Evolutionary conservation across 2,329 filamentous ascomycete species (phyloP).

Genomic region (Hirsutella rhossiliensis): DNA sequence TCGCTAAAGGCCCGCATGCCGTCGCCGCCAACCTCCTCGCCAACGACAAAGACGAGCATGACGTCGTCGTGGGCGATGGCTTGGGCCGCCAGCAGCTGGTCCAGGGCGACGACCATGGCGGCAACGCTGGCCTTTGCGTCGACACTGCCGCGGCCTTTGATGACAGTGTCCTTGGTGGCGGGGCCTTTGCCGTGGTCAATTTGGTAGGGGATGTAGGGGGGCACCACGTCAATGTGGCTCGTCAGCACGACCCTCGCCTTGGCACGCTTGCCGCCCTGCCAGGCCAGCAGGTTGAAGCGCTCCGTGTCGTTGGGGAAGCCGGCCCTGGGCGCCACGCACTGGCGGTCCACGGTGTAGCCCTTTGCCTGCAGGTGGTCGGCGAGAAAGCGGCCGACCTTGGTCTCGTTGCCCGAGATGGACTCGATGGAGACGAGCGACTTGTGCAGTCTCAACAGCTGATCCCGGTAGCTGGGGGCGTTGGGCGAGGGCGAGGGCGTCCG

Average conservation of each 20-base stretch:
- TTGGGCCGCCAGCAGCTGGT: constrained; percentile 33
- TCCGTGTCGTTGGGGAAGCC: constrained; percentile 15
- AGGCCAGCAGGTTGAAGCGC: constrained; percentile 67
- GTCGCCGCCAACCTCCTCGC: constrained; percentile 70
- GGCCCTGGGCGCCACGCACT: constrained; percentile 23
- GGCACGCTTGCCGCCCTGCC: constrained; percentile 31
- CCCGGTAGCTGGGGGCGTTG: constrained; percentile 24
- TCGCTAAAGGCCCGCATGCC: constrained; percentile 57
- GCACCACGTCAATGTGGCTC: constrained; percentile 73
- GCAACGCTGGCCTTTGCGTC: constrained; percentile 62
- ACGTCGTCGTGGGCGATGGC: constrained; percentile 36
- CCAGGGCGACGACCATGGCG: constrained; percentile 58
- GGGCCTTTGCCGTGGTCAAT: constrained; percentile 34
- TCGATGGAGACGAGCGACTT: constrained; percentile 61
- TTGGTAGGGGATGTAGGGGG: constrained; percentile 59
- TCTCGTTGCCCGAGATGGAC: constrained; percentile 60
- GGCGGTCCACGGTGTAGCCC: constrained; percentile 30
- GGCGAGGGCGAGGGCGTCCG: not conserved
- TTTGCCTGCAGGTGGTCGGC: constrained; percentile 46
- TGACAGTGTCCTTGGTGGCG: constrained; percentile 33
- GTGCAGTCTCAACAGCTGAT: constrained; percentile 57
- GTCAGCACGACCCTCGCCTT: constrained; percentile 53
- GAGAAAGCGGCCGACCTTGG: constrained; percentile 56
- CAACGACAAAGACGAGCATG: constrained; percentile 58
- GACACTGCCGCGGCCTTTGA: constrained; percentile 63